Percentiles rank a stretch among this genome's conserved stretches.
phyloP scores from a whole-genome alignment of 2,329 filamentous ascomycete species.

The Fusarium sp. region DNA sequence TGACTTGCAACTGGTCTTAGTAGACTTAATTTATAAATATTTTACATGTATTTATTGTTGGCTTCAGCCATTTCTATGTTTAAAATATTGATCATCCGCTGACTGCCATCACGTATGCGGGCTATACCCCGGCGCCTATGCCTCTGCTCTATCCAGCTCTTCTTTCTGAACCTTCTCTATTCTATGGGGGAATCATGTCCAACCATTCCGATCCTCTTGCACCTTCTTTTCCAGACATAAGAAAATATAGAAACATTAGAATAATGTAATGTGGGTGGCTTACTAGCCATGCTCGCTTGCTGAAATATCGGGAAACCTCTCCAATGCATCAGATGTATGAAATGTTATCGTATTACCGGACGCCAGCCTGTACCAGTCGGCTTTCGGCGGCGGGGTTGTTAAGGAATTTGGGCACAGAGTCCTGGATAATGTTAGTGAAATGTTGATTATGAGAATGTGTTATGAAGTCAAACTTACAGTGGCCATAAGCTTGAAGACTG shows the following conservation, averaged over 20 bases:
- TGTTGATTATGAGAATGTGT: neutral
- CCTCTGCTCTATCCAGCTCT: neutral
- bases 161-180: neutral
- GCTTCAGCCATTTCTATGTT: neutral
- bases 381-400: conserved; percentile 60
- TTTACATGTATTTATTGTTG: neutral
- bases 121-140: neutral
- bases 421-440: conserved; percentile 57
- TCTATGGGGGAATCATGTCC: conserved; percentile 15
- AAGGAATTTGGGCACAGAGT: conserved; percentile 78
- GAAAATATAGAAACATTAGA: conserved; percentile 21
- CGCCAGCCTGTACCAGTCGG: conserved; percentile 33
- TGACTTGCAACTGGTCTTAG: neutral
- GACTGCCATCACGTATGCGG: neutral
- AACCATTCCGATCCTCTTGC: neutral
- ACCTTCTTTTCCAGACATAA: conserved; percentile 10
- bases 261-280: conserved; percentile 11
- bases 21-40: neutral
- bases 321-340: neutral
- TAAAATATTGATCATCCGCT: neutral
- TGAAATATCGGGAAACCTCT: conserved; percentile 11
- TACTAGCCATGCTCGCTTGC: conserved; percentile 11
- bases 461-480: conserved; percentile 74
- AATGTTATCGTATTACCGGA: conserved; percentile 23
- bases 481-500: conserved; percentile 98